Evolutionary conservation across 2,329 filamentous ascomycete genomes (phyloP).

Genomic region (Hypoxylon rubiginosum): DNA sequence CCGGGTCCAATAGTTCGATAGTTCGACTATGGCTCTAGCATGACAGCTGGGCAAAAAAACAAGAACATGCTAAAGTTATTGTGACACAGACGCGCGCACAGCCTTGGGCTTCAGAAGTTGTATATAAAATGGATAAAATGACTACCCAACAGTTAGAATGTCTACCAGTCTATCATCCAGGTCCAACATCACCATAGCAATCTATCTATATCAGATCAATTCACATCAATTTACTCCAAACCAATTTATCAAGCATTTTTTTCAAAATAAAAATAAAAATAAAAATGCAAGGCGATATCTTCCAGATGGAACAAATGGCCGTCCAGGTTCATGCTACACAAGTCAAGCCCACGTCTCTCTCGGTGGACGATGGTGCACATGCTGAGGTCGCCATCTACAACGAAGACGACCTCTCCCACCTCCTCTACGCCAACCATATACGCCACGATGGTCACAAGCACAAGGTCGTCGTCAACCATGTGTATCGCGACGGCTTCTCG

Average conservation of each 20-base stretch:
- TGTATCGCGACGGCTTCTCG: conserved; percentile 35
- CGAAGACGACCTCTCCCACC: conserved; percentile 51
- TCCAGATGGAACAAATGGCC: conserved; percentile 45
- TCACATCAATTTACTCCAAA: conserved; percentile 16
- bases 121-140: conserved; percentile 29
- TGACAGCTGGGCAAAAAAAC: conserved; percentile 11
- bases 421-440: conserved; percentile 46
- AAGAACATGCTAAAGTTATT: conserved; percentile 11
- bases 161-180: background rate
- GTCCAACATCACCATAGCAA: conserved; percentile 17
- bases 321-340: conserved; percentile 22
- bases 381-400: conserved; percentile 49
- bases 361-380: conserved; percentile 11
- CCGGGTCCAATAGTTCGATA: conserved; percentile 41
- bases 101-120: conserved; percentile 9
- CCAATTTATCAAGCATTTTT: conserved; percentile 17
- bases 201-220: background rate
- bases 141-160: background rate
- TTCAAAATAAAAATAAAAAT: background rate
- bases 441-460: conserved; percentile 43
- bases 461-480: conserved; percentile 46
- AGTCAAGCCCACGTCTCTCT: conserved; percentile 24
- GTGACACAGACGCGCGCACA: conserved; percentile 12
- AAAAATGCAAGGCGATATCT: conserved; percentile 51
- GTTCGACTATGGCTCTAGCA: conserved; percentile 38